Conservation (phyloP, 2,329 filamentous ascomycete genomes). For the Pseudopyricularia javanii region DNA sequence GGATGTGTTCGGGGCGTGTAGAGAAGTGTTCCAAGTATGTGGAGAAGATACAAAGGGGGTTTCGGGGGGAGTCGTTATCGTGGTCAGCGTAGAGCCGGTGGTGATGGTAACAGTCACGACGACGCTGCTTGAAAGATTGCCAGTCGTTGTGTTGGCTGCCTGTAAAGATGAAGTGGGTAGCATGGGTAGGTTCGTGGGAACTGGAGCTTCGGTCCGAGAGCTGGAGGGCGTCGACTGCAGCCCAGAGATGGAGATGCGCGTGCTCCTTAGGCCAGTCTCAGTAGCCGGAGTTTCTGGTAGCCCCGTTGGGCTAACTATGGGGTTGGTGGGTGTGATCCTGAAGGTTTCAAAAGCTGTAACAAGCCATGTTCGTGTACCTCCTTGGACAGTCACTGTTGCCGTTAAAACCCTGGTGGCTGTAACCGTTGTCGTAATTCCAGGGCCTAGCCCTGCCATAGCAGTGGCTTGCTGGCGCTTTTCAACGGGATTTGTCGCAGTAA, state of each 20-base stretch:
- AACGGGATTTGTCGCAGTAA: neutral
- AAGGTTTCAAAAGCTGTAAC: constrained; percentile 10
- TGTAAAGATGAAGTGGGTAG: neutral
- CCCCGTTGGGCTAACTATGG: neutral
- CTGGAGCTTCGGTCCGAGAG: neutral
- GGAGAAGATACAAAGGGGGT: neutral
- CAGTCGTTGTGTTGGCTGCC: neutral
- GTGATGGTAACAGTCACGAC: neutral
- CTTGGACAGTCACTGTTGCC: constrained; percentile 6
- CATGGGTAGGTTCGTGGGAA: neutral
- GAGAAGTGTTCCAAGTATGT: neutral
- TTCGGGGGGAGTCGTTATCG: neutral
- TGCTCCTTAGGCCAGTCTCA: neutral
- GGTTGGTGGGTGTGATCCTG: constrained; percentile 6
- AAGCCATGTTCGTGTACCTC: constrained; percentile 7
- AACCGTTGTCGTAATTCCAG: constrained; percentile 2
- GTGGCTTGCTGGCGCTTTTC: neutral
- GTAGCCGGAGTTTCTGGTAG: neutral
- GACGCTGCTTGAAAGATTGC: neutral
- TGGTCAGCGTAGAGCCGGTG: neutral
- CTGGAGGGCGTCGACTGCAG: neutral
- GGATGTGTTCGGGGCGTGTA: neutral
- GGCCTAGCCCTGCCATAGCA: neutral
- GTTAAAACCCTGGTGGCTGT: constrained; percentile 7
- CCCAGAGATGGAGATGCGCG: neutral